A percentile compares a stretch with the other conserved stretches of the same genome.
Conservation (phyloP, 2,329 filamentous ascomycete species). For the Aureobasidium sp. region DNA sequence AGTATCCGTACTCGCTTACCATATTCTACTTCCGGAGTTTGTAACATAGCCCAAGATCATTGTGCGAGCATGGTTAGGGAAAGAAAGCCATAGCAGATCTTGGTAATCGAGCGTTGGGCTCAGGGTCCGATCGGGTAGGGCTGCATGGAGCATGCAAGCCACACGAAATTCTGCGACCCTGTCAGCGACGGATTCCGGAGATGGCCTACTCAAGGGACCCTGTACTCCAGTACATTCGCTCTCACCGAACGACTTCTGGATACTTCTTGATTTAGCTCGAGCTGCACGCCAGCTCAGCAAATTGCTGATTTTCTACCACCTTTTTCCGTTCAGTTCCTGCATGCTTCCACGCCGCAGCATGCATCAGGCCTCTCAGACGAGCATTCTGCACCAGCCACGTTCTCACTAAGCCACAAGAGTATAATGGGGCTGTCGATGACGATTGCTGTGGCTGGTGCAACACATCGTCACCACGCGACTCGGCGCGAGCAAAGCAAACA, state of each 20-base stretch:
- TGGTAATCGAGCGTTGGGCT: slow-evolving; percentile 2
- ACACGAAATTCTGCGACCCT: not conserved
- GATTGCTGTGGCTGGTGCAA: not conserved
- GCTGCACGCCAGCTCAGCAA: too few relatives aligned
- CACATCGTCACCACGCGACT: not conserved
- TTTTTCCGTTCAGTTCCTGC: not conserved
- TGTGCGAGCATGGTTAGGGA: not conserved
- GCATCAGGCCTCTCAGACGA: not conserved
- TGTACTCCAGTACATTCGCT: too few relatives aligned
- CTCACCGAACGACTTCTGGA: too few relatives aligned
- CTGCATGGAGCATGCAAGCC: slow-evolving; percentile 6
- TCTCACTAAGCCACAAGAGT: not conserved
- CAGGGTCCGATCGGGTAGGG: slow-evolving; percentile 7
- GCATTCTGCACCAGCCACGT: not conserved
- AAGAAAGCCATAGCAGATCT: slow-evolving; percentile 3
- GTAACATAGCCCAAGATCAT: too few relatives aligned
- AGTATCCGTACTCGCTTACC: not conserved
- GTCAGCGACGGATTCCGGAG: too few relatives aligned
- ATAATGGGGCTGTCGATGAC: not conserved
- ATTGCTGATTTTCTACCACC: not conserved
- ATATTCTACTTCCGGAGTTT: not conserved
- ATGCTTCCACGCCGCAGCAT: not conserved
- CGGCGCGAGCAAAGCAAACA: slow-evolving; percentile 4
- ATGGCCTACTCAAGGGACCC: not conserved
- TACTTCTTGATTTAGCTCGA: too few relatives aligned